phyloP scores from a whole-genome alignment of 495 filamentous ascomycete species.

The Copromyces sp. region DNA sequence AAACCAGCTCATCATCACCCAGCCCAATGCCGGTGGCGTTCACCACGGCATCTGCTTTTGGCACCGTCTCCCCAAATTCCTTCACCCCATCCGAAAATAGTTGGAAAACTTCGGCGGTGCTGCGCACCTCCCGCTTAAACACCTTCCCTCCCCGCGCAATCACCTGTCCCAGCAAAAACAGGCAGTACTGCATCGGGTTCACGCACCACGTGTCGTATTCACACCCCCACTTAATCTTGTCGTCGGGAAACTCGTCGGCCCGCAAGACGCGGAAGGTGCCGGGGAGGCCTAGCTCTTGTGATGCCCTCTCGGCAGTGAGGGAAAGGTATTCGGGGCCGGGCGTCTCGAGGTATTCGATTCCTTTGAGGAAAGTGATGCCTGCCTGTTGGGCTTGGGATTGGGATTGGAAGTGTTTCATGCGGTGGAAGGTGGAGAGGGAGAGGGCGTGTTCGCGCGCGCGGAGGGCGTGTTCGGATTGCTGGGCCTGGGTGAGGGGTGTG shows the following conservation, averaged over 20 bases:
- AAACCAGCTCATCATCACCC: constrained; percentile 42
- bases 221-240: constrained; percentile 41
- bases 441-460: constrained; percentile 37
- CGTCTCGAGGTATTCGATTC: constrained; percentile 50
- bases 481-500: neutral
- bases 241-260: constrained; percentile 32
- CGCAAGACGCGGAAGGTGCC: constrained; percentile 32
- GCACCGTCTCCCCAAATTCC: neutral
- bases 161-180: constrained; percentile 44
- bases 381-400: constrained; percentile 28
- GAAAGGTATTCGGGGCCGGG: constrained; percentile 27
- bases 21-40: constrained; percentile 52
- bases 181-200: constrained; percentile 53
- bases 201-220: constrained; percentile 49
- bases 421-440: constrained; percentile 40
- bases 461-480: constrained; percentile 1
- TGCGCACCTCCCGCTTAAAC: constrained; percentile 32
- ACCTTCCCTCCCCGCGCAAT: constrained; percentile 37
- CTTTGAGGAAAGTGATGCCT: constrained; percentile 44
- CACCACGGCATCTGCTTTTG: constrained; percentile 38
- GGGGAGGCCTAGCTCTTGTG: constrained; percentile 30
- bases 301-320: constrained; percentile 20
- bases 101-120: constrained; percentile 38
- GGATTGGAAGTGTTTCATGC: constrained; percentile 34
- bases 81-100: neutral